Evolutionary conservation across 306 rosid species (phyloP), one percentile per base, ranked within the genome.

Genomic region (Geum urbanum): DNA sequence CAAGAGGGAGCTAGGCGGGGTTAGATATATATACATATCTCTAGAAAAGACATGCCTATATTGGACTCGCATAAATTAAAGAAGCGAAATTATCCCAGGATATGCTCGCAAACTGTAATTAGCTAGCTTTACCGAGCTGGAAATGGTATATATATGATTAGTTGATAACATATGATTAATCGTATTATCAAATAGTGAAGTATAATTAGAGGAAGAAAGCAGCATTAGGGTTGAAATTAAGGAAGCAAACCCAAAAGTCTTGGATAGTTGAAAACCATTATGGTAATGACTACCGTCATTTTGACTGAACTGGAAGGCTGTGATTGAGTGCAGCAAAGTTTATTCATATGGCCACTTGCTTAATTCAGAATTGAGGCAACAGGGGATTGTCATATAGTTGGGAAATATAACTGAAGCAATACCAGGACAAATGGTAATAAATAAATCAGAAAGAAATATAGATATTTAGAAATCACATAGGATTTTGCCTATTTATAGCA

Each of bases 401-500:
- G 47, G 11, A 55, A 54, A 8, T 55, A 19, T 5, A 58, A 54
- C 52, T 54, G 63, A 9, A 52, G 35, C 39, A 52, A 20, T 19
- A 57, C 13, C 13, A 52, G 11, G 49, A 37, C 13, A 62, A 50
- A 40, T 4, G 22, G n/a, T 15, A 74, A 45, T 51, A 35, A 66
- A 24, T 80, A 45, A 35, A 55, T 70, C 14, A 27, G 8, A 40
- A 65, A 51, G 39, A 56, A 68, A 67, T 53, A 56, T 41, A 20
- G 73, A 76, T 75, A 77, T 57, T 67, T 27, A 70, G 7, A n/a
- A 74, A 77, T 48, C 70, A 0, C 22, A 3, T 45, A 66, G 66
- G 83, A 84, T 85, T 66, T 85, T 27, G 32, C 67, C 84, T 82
- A 90, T 84, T 74, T 88, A 82, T 73, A 76, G 68, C 70, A 72